Base-by-base conservation (phyloP, 495 filamentous ascomycete genomes). In the Xylaria scruposa region DNA sequence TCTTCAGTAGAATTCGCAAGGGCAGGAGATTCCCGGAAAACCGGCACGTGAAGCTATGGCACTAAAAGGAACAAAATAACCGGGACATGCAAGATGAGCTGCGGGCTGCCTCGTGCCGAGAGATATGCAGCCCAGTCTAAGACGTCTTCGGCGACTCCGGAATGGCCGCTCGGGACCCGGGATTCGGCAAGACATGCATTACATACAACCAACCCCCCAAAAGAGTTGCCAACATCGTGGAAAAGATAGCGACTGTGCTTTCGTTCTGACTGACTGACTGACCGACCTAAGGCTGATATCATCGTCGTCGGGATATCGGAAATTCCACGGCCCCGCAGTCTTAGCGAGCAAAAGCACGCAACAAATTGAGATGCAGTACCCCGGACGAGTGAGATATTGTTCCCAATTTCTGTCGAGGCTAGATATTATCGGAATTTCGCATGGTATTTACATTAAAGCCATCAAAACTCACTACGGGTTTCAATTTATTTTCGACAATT, bases 41-140 rank as follows among this genome's bases (percentile, higher is more conserved):
- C 7, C 70, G 70, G 70, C 70, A 71, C 61, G 40, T 66, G 40
- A 56, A 59, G 69, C 36, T 59, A 38, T 51, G 26, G 46, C 58
- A 36, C 70, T 54, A 60, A 58, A 19, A 38, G 10, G 38, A 29
- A 46, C 21, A 56, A 68, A 68, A 44, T 68, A 68, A 58, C 66
- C 66, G 51, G 51, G 66, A 46, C 49, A 59, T 44, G 51, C 49
- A 59, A 69, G 47, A 56, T 56, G 26, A 29, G 40, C 61, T 71
- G 62, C 60, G 26, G 60, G 24, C 47, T 40, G 51, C 59, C 24
- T 56, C 38, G 61, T 51, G 26, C 61, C 61, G 60, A 71, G 49
- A 2, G 29, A 38, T 58, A 61, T 69, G 54, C 67, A 69, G 56
- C 40, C 67, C 67, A 69, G 49, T 44, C 65, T 31, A 26, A 42